phyloP scores from a whole-genome alignment of 176 grass and related monocot genomes.

The Triticum turgidum region DNA sequence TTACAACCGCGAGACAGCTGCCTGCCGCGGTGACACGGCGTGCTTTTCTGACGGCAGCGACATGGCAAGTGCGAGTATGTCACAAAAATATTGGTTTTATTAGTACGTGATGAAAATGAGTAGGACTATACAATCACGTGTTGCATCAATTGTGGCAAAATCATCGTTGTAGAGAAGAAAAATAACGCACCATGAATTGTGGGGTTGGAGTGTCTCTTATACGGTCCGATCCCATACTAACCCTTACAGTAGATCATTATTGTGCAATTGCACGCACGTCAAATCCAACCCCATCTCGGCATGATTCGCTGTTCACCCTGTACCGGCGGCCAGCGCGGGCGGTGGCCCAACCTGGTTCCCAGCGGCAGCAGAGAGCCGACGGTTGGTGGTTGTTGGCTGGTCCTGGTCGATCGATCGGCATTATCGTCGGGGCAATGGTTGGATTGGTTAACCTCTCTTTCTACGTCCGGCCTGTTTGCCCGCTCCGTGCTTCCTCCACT shows the following conservation, averaged over 20 bases:
- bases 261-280: neutral
- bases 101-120: neutral
- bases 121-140: neutral
- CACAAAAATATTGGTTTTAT: neutral
- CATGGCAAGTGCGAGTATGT: too few species aligned
- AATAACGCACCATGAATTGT: neutral
- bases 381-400: slow-evolving; percentile 10
- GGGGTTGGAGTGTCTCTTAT: neutral
- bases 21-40: neutral
- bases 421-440: neutral
- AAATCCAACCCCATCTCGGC: neutral
- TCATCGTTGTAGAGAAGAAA: too few species aligned
- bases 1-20: neutral
- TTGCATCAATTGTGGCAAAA: neutral
- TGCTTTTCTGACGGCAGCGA: too few species aligned
- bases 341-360: neutral
- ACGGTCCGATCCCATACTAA: neutral
- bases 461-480: neutral
- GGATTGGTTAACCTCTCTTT: slow-evolving; percentile 12
- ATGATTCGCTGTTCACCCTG: neutral
- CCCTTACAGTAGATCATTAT: neutral
- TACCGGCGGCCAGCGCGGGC: slow-evolving; percentile 5
- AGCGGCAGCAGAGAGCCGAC: neutral
- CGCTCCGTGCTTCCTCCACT: neutral
- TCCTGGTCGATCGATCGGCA: neutral